Evolutionary conservation across 2,329 filamentous ascomycete genomes (phyloP).

Genomic region (Simplicillium aogashimaense): DNA sequence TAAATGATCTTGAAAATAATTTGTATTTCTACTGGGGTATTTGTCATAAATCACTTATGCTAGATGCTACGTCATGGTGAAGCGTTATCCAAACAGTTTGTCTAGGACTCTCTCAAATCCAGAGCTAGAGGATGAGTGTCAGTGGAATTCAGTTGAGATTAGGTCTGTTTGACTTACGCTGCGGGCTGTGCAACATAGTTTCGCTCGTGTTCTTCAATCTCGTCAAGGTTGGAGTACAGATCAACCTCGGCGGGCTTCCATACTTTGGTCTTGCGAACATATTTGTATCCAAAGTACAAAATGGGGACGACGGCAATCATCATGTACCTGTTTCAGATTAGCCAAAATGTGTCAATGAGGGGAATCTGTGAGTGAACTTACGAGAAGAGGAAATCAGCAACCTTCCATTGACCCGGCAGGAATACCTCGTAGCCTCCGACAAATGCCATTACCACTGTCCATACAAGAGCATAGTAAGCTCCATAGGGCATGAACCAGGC

Average conservation of each 20-base stretch:
- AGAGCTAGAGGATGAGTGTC: background rate
- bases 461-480: slow-evolving; percentile 55
- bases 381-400: slow-evolving; percentile 64
- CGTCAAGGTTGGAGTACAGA: slow-evolving; percentile 49
- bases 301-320: slow-evolving; percentile 64
- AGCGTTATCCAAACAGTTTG: slow-evolving; percentile 9
- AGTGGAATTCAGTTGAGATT: too few species aligned
- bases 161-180: slow-evolving; percentile 27
- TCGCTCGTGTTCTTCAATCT: slow-evolving; percentile 58
- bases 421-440: slow-evolving; percentile 72
- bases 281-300: slow-evolving; percentile 63
- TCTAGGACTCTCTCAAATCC: slow-evolving; percentile 12
- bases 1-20: background rate
- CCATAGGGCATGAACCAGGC: slow-evolving; percentile 61
- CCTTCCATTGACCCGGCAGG: slow-evolving; percentile 55
- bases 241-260: slow-evolving; percentile 50
- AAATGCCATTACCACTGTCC: slow-evolving; percentile 61
- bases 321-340: slow-evolving; percentile 42
- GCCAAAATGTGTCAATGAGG: background rate
- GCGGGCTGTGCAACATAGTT: slow-evolving; percentile 46
- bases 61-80: too few species aligned
- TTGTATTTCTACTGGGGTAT: background rate
- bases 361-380: slow-evolving; percentile 22
- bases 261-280: slow-evolving; percentile 53
- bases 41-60: background rate